These are phyloP conservation scores for Earliella scabrosa DNA, from an alignment of 1,284 basidiomycete genomes.

Conservation along the genomic window DNA sequence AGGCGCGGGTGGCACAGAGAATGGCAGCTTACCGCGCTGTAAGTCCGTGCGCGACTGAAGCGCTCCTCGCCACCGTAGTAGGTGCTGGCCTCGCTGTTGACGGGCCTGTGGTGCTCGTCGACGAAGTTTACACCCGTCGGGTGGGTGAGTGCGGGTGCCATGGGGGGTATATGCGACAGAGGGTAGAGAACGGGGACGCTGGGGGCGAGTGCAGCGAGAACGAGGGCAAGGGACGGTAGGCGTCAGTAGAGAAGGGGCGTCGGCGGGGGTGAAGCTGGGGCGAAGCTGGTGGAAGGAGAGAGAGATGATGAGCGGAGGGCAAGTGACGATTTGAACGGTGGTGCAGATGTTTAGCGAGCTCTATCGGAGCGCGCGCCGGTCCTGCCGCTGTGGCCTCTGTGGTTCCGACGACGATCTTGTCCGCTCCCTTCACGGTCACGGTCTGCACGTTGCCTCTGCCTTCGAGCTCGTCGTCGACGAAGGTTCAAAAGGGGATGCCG, in stretches of 20 bases:
- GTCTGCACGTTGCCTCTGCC: not conserved
- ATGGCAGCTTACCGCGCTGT: conserved; percentile 68
- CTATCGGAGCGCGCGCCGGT: conserved; percentile 23
- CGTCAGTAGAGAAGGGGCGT: conserved; percentile 9
- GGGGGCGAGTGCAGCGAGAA: not conserved
- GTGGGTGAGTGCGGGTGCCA: conserved; percentile 48
- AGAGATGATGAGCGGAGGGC: conserved; percentile 2
- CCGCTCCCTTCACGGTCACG: not conserved
- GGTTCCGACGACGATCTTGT: conserved; percentile 2
- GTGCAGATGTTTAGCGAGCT: conserved; percentile 13
- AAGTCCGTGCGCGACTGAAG: conserved; percentile 81
- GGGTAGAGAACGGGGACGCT: conserved; percentile 10
- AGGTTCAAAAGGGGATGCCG: conserved; percentile 1
- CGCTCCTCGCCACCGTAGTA: conserved; percentile 84
- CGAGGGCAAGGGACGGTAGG: conserved; percentile 6
- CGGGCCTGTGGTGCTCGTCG: conserved; percentile 61
- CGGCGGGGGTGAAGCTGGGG: no score
- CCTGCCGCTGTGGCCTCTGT: not conserved
- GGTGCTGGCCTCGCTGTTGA: conserved; percentile 73
- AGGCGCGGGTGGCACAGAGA: not conserved
- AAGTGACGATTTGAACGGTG: conserved; percentile 18
- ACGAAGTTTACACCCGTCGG: conserved; percentile 68
- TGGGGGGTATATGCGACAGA: conserved; percentile 21
- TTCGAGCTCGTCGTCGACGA: conserved; percentile 13
- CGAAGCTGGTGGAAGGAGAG: conserved; percentile 13